Percentiles rank a stretch among this genome's conserved stretches.
These are phyloP conservation scores for Fimicolochytrium jonesii DNA, from an alignment of 192 early-diverging fungal species.

Conservation along the genomic window DNA sequence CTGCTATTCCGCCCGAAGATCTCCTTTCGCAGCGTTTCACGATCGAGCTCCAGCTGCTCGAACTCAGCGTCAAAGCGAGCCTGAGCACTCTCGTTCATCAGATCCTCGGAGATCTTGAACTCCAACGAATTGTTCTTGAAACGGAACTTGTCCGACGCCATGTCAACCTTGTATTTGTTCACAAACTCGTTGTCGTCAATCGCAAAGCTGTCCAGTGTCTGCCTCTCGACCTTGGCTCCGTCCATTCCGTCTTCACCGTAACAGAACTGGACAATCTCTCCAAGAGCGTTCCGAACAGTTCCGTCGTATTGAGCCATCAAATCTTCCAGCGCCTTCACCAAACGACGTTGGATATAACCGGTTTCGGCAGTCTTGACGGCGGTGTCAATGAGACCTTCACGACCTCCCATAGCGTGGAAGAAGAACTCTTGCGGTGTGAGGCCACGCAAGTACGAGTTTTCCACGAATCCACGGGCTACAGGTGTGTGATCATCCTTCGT, in stretches of 20 bases:
- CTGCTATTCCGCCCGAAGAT: constrained; percentile 68
- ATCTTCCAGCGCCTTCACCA: constrained; percentile 97
- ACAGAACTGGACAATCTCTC: constrained; percentile 90
- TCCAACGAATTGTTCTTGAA: constrained; percentile 70
- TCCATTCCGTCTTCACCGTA: constrained; percentile 99
- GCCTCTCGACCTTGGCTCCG: constrained; percentile 79
- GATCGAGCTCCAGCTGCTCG: constrained; percentile 70
- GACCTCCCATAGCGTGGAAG: constrained; percentile 99
- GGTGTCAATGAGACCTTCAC: constrained; percentile 99
- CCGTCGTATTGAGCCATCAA: constrained; percentile 97
- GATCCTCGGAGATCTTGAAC: constrained; percentile 65
- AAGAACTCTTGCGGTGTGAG: constrained; percentile 98
- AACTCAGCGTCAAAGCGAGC: constrained; percentile 77
- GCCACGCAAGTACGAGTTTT: constrained; percentile 86
- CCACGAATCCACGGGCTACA: constrained; percentile 83
- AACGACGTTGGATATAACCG: constrained; percentile 97
- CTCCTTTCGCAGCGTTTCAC: constrained; percentile 66
- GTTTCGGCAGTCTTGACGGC: constrained; percentile 99
- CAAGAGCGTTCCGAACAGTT: constrained; percentile 90
- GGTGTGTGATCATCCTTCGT: constrained; percentile 96
- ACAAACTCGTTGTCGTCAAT: constrained; percentile 69
- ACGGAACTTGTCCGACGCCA: constrained; percentile 44
- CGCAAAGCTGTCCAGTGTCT: constrained; percentile 68
- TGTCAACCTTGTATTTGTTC: constrained; percentile 76
- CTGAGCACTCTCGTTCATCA: constrained; percentile 71